phyloP scores from a whole-genome alignment of 768 basidiomycete genomes.

The Boletus vinaceobasis region DNA sequence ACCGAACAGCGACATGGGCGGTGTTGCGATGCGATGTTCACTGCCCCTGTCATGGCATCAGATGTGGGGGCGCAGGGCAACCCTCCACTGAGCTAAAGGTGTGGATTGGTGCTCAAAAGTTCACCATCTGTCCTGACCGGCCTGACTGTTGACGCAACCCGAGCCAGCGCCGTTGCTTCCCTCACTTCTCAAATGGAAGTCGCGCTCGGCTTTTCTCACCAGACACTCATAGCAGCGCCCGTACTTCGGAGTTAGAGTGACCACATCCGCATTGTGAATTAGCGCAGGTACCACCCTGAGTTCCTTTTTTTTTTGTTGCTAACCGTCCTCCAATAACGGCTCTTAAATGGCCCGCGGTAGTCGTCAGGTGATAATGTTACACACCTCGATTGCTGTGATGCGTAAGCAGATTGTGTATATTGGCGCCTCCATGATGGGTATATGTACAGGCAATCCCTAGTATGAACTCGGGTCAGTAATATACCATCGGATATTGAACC shows the following conservation, averaged over 20 bases:
- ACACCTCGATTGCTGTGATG: neutral
- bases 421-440: no score
- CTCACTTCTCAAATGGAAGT: neutral
- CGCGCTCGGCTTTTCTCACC: neutral
- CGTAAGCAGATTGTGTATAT: neutral
- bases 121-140: neutral
- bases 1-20: neutral
- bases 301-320: no score
- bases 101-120: neutral
- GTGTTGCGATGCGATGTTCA: neutral
- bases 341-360: neutral
- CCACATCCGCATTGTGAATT: no score
- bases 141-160: neutral
- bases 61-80: no score
- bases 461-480: slow-evolving; percentile 3
- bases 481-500: neutral
- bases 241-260: neutral
- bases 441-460: neutral
- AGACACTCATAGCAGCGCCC: neutral
- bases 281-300: no score
- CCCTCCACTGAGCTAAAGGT: no score
- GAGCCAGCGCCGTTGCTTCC: neutral
- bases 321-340: neutral
- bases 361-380: neutral
- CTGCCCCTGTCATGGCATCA: neutral